phyloP scores from a whole-genome alignment of 2,329 filamentous ascomycete genomes.

The Trichoderma koningii region DNA sequence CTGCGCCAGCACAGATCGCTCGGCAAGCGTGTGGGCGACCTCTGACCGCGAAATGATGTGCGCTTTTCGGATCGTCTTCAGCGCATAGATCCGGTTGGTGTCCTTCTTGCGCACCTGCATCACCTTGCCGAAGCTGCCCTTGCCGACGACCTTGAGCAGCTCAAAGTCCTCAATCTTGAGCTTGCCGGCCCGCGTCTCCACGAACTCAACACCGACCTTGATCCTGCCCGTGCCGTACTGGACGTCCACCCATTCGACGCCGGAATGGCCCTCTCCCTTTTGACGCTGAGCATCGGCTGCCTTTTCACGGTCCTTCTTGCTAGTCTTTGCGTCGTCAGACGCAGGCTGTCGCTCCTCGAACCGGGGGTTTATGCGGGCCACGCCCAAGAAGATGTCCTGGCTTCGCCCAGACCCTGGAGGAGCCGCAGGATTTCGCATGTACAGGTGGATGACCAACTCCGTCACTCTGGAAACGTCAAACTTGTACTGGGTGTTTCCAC shows the following conservation, averaged over 20 bases:
- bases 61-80: slow-evolving; percentile 99
- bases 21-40: slow-evolving; percentile 93
- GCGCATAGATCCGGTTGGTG: slow-evolving; percentile 93
- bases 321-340: slow-evolving; percentile 77
- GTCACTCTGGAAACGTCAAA: slow-evolving; percentile 97
- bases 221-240: slow-evolving; percentile 87
- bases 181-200: slow-evolving; percentile 86
- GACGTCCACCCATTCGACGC: slow-evolving; percentile 86
- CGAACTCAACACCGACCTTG: slow-evolving; percentile 91
- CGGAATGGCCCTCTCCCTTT: slow-evolving; percentile 60
- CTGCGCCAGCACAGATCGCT: slow-evolving; percentile 96
- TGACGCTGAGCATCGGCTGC: slow-evolving; percentile 63
- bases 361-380: slow-evolving; percentile 84
- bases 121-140: slow-evolving; percentile 98
- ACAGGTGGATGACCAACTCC: slow-evolving; percentile 87
- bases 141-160: slow-evolving; percentile 94
- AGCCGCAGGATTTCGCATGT: slow-evolving; percentile 88
- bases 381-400: slow-evolving; percentile 95
- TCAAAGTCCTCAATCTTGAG: slow-evolving; percentile 97
- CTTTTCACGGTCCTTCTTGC: slow-evolving; percentile 84
- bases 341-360: slow-evolving; percentile 78
- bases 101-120: slow-evolving; percentile 99
- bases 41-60: slow-evolving; percentile 99
- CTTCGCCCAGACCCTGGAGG: slow-evolving; percentile 84
- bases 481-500: slow-evolving; percentile 98